Percentiles rank a stretch among this genome's conserved stretches.
Conservation (phyloP, 179 eudicot genomes). For the Kewa caespitosa region DNA sequence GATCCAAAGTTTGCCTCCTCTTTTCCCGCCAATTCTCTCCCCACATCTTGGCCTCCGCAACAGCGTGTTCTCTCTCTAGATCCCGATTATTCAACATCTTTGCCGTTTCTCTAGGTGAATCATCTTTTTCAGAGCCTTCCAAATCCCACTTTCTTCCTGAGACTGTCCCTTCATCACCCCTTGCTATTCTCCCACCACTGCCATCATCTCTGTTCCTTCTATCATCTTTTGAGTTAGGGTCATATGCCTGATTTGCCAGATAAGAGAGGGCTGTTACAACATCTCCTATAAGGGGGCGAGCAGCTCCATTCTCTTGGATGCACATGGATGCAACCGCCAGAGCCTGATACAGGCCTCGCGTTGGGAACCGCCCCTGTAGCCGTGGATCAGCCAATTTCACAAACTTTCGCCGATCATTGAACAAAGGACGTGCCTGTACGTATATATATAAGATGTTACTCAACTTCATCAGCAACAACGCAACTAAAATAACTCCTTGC, state of each 20-base stretch:
- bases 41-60: conserved; percentile 96
- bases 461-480: not conserved
- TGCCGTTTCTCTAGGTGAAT: conserved; percentile 60
- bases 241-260: conserved; percentile 66
- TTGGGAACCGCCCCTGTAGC: conserved; percentile 68
- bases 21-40: conserved; percentile 74
- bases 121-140: conserved; percentile 77
- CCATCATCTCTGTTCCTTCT: conserved; percentile 39
- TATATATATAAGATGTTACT: not conserved
- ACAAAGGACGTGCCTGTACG: conserved; percentile 84
- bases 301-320: conserved; percentile 79
- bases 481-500: not conserved
- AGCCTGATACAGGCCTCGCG: conserved; percentile 86
- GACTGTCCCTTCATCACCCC: conserved; percentile 55
- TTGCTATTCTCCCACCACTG: conserved; percentile 48
- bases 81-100: conserved; percentile 57
- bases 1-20: conserved; percentile 52
- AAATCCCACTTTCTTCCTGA: conserved; percentile 65
- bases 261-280: conserved; percentile 90
- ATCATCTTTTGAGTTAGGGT: conserved; percentile 45
- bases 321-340: conserved; percentile 93
- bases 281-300: conserved; percentile 78
- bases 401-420: conserved; percentile 64
- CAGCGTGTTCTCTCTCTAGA: conserved; percentile 67
- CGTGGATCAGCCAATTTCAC: conserved; percentile 69